A percentile compares a stretch with the other conserved stretches of the same genome.
Conservation (phyloP, 495 filamentous ascomycete genomes). For the Aspergillus panamensis region DNA sequence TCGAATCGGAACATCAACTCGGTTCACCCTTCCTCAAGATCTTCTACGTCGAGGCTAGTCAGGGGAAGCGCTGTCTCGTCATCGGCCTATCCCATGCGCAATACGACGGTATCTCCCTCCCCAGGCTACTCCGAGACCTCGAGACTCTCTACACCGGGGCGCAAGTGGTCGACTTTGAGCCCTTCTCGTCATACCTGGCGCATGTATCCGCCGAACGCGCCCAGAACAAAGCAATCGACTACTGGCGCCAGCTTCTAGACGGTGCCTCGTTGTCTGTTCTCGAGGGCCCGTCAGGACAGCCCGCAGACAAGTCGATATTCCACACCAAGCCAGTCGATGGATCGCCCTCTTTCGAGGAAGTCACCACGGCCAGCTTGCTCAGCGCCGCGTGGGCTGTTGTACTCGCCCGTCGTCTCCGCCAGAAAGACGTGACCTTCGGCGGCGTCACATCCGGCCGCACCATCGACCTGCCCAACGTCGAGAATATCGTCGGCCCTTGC, state of each 20-base stretch:
- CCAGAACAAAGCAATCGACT: slow-evolving; percentile 25
- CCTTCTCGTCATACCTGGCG: slow-evolving; percentile 53
- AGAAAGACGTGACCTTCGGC: slow-evolving; percentile 57
- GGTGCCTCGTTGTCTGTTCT: slow-evolving; percentile 51
- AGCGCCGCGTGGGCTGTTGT: slow-evolving; percentile 61
- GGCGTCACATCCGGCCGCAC: slow-evolving; percentile 51
- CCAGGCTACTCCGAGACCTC: slow-evolving; percentile 50
- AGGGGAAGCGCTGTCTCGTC: slow-evolving; percentile 42
- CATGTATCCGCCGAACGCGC: slow-evolving; percentile 14
- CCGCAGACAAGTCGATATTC: slow-evolving; percentile 37
- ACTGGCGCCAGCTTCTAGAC: slow-evolving; percentile 53
- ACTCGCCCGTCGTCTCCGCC: slow-evolving; percentile 48
- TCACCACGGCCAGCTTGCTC: slow-evolving; percentile 55
- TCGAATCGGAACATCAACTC: slow-evolving; percentile 43
- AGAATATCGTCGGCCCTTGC: slow-evolving; percentile 42
- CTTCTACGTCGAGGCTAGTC: slow-evolving; percentile 40
- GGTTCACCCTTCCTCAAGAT: slow-evolving; percentile 57
- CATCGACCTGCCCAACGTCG: slow-evolving; percentile 41
- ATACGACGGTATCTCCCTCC: slow-evolving; percentile 65
- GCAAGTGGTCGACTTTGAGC: slow-evolving; percentile 29
- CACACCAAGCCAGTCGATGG: slow-evolving; percentile 40
- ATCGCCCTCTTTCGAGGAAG: slow-evolving; percentile 39
- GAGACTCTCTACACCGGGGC: slow-evolving; percentile 41
- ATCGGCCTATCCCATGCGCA: slow-evolving; percentile 64
- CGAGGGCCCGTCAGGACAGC: slow-evolving; percentile 28